These are phyloP conservation scores for Phlebiopsis gigantea DNA, from an alignment of 768 basidiomycete species.

Conservation along the genomic window DNA sequence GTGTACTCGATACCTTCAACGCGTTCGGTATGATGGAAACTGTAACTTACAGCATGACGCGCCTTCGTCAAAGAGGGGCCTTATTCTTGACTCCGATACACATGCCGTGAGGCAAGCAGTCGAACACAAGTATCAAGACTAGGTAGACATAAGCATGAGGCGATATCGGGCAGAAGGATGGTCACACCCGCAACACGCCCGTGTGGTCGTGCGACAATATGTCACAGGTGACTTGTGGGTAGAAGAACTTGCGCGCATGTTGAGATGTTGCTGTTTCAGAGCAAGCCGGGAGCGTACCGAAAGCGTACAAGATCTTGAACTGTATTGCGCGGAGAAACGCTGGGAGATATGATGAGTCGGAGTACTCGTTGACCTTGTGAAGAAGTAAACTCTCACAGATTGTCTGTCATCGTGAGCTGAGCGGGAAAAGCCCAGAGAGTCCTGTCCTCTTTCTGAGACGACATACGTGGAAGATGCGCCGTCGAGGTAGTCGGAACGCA, in stretches of 20 bases:
- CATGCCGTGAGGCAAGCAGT: not conserved
- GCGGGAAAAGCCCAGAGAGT: no score
- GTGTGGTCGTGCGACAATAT: constrained; percentile 31
- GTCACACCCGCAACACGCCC: not conserved
- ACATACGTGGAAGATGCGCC: not conserved
- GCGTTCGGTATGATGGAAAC: not conserved
- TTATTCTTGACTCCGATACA: not conserved
- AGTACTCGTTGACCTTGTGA: not conserved
- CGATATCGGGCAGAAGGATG: not conserved
- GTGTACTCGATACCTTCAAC: not conserved
- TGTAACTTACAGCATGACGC: not conserved
- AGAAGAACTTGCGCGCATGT: not conserved
- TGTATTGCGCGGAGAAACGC: not conserved
- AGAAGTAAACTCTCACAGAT: not conserved
- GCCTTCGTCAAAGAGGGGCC: no score
- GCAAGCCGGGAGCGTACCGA: not conserved
- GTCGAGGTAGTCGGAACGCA: not conserved
- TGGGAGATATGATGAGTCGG: not conserved
- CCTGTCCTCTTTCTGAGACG: not conserved
- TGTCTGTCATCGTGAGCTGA: not conserved
- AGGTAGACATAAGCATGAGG: not conserved
- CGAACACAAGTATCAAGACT: not conserved
- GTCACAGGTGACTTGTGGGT: no score
- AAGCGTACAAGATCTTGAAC: not conserved
- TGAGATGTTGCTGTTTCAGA: not conserved